Evolutionary conservation across 2,329 filamentous ascomycete genomes (phyloP).

Genomic region (Trichophyton benhamiae): DNA sequence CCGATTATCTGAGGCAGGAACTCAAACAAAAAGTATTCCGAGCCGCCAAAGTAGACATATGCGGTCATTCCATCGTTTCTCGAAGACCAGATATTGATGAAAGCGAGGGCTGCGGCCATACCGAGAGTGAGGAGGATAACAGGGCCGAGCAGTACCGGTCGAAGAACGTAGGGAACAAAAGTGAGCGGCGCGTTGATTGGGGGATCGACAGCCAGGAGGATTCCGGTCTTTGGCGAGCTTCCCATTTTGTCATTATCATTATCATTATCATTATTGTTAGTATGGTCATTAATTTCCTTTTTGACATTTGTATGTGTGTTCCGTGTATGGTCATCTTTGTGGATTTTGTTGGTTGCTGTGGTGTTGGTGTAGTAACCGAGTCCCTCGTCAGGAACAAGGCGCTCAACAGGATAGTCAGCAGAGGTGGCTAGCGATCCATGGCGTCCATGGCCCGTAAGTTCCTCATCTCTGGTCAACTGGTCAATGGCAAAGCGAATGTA

Average conservation of each 20-base stretch:
- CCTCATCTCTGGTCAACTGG: constrained; percentile 64
- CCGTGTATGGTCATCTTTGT: neutral
- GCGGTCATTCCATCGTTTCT: constrained; percentile 51
- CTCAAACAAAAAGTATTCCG: constrained; percentile 72
- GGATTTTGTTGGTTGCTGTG: neutral
- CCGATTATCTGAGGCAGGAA: constrained; percentile 71
- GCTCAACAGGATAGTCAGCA: constrained; percentile 37
- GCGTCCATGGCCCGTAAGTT: constrained; percentile 44
- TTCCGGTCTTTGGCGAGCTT: constrained; percentile 23
- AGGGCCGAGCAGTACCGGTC: constrained; percentile 49
- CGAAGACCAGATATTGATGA: constrained; percentile 58
- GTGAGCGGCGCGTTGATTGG: constrained; percentile 43
- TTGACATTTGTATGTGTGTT: too few relatives aligned
- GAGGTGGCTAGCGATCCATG: constrained; percentile 34
- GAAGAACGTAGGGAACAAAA: constrained; percentile 60
- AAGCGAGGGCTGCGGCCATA: constrained; percentile 60
- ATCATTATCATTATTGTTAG: neutral
- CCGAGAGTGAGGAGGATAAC: constrained; percentile 51
- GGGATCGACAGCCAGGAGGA: constrained; percentile 38
- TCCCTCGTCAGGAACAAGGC: constrained; percentile 37
- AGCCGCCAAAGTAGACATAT: constrained; percentile 58
- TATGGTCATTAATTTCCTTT: neutral
- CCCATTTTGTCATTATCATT: neutral
- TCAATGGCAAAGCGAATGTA: constrained; percentile 86
- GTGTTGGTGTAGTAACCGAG: constrained; percentile 30